Evolutionary conservation across 2,329 filamentous ascomycete genomes (phyloP), one percentile per base, ranked within the genome.

Genomic region (Cladosporium sp.): DNA sequence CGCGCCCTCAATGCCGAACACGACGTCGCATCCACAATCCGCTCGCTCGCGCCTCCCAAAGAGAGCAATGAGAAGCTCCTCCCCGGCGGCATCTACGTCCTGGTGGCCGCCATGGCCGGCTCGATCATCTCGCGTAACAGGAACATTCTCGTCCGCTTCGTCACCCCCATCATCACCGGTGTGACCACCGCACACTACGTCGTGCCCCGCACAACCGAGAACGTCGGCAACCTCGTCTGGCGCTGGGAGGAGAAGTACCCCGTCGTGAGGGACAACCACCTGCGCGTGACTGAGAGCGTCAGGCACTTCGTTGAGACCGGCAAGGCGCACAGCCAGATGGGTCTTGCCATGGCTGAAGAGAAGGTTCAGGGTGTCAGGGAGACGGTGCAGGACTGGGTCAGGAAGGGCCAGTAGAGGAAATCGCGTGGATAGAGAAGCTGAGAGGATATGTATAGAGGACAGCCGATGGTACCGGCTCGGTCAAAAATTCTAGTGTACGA

Each of bases 41-140:
- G 92, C 59, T 91, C 89, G 20, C 83, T 99, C 37, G 94, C 92
- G 19, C 94, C 94, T 28, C 80, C 91, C 36, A 87, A 87, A 68
- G 88, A 93, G 75, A 90, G 86, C 60, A 90, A 89, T 72, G 94
- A 99, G 80, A 86, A 86, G 71, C 82, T 99, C 57, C 86, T 97
- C 76, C 94, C 94, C 34, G 93, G 93, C 24, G 81, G 86, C 59
- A 85, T 97, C 65, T 97, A 97, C 77, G 91, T 97, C 47, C 83
- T 97, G 28, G 92, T 99, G 48, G 88, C 92, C 40, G 87, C 90
- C 67, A 97, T 99, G 92, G 90, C 94, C 35, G 94, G 93, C 66
- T 91, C 86, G 74, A 97, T 99, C 72, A 79, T 97, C 56, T 85
- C 90, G 56, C 86, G 93, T 62, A 95, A 96, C 79, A 86, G 93